These are phyloP conservation scores for Calonectria pseudoreteaudii DNA, from an alignment of 2,329 filamentous ascomycete genomes.

Conservation along the genomic window DNA sequence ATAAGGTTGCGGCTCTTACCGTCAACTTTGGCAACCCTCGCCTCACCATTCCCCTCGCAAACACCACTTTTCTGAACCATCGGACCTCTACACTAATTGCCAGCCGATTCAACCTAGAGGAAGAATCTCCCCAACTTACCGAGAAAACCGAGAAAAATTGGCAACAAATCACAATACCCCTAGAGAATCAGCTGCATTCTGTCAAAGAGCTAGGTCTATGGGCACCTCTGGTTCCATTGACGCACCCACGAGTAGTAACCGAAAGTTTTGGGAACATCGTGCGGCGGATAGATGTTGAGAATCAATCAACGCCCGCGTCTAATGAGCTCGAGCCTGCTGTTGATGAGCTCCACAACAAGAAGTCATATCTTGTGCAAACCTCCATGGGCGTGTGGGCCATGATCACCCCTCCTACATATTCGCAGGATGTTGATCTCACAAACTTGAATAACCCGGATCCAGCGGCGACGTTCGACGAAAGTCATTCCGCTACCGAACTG, in stretches of 20 bases:
- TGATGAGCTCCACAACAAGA: conserved; percentile 64
- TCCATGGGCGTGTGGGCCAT: conserved; percentile 80
- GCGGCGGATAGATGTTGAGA: conserved; percentile 67
- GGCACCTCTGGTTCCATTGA: conserved; percentile 71
- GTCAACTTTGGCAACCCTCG: conserved; percentile 52
- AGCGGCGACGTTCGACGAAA: conserved; percentile 35
- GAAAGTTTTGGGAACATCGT: conserved; percentile 84
- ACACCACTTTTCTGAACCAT: conserved; percentile 82
- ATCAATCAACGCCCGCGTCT: conserved; percentile 70
- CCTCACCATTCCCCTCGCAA: conserved; percentile 75
- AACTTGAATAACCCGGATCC: conserved; percentile 32
- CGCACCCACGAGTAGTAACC: conserved; percentile 69
- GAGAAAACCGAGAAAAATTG: conserved; percentile 50
- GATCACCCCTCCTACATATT: conserved; percentile 61
- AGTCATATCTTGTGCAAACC: conserved; percentile 48
- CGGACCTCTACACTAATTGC: conserved; percentile 68
- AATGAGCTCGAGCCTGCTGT: conserved; percentile 77
- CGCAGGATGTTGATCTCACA: conserved; percentile 19
- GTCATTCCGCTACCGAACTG: conserved; percentile 34
- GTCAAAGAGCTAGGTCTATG: conserved; percentile 44
- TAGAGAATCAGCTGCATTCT: conserved; percentile 33
- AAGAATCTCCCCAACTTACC: conserved; percentile 34
- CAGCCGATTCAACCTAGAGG: conserved; percentile 44
- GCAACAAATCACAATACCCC: conserved; percentile 51
- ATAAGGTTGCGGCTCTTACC: conserved; percentile 55